Base-by-base conservation (phyloP, 225 moss, liverwort and hornwort species). In the Pseudisothecium myosuroides region DNA sequence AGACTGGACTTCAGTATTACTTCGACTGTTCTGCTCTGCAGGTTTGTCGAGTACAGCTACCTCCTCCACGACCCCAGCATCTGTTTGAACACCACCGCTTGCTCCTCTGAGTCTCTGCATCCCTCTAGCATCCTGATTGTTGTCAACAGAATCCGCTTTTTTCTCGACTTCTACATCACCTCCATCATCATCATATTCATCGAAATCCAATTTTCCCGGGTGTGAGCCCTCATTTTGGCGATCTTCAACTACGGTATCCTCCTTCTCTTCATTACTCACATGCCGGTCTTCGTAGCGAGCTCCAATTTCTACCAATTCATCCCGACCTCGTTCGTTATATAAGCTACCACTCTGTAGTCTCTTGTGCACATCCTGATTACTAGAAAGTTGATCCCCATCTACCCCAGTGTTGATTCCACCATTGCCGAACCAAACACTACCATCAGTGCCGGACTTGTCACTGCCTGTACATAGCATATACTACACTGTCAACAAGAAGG, bases 161-260 rank as follows among this genome's bases (percentile, higher is more conserved):
- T 80, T 90, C 72, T 92, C 93, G 36, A 58, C 82, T 43, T 92
- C 91, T 72, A 90, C 87, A 66, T 94, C 95, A 55, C 89, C 95
- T 90, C 93, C 95, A 83, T 94, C 91, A 69, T 95, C 94, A 86
- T 94, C 95, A 86, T 95, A 93, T 65, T 95, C 95, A 69, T 95
- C 95, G 45, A 90, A 66, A 80, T 92, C 90, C 86, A 86, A 63
- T 86, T 88, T 89, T 47, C 52, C 89, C 23, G 32, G 32, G 43
- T 90, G 88, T 17, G 66, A 81, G 49, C 47, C 91, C 90, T 89
- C 88, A 55, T 64, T 92, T 56, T 87, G 88, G 62, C 29, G 89
- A 81, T 64, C 82, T 71, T 74, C 83, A 67, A 71, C 90, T 71
- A 81, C 16, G 50, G 59, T 59, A 20, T 65, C 89, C 39, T 90